Evolutionary conservation across 768 basidiomycete genomes (phyloP).

Genomic region (Royoungia palumana): DNA sequence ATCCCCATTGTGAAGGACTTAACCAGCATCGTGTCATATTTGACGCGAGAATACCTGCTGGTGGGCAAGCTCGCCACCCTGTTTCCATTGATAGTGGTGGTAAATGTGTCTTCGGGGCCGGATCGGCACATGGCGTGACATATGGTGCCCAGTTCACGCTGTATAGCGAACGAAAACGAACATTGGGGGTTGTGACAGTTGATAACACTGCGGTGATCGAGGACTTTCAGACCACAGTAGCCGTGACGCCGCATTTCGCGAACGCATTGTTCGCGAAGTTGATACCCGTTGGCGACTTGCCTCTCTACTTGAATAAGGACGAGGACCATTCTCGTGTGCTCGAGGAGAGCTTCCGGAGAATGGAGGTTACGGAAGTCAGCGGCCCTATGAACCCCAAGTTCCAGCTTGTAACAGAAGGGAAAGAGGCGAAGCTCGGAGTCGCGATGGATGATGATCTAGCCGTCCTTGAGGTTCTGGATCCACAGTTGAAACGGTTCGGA

Average conservation of each 20-base stretch:
- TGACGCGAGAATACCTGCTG: conserved; percentile 14
- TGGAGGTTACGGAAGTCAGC: not conserved
- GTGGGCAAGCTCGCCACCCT: conserved; percentile 3
- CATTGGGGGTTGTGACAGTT: not conserved
- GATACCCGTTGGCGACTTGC: not conserved
- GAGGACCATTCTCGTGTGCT: not conserved
- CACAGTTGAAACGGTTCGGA: conserved; percentile 1
- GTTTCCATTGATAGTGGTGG: not conserved
- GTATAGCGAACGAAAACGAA: conserved; percentile 5
- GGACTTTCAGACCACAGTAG: conserved; percentile 12
- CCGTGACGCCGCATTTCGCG: not conserved
- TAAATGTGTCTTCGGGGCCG: conserved; percentile 21
- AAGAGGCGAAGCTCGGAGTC: conserved; percentile 5
- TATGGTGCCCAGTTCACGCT: conserved; percentile 18
- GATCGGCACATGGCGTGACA: conserved; percentile 25
- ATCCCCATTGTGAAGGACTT: conserved; percentile 29
- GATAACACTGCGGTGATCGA: conserved; percentile 6
- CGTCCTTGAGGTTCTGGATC: conserved; percentile 4
- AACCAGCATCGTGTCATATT: conserved; percentile 25
- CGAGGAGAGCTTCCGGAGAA: not conserved
- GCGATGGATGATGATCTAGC: not conserved
- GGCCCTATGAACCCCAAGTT: not conserved
- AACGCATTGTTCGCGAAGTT: conserved; percentile 3
- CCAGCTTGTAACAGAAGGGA: not conserved
- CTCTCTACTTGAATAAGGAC: not conserved